Percentiles rank a stretch among this genome's conserved stretches.
These are phyloP conservation scores for Trichocladium antarcticum DNA, from an alignment of 495 filamentous ascomycete genomes.

Conservation along the genomic window DNA sequence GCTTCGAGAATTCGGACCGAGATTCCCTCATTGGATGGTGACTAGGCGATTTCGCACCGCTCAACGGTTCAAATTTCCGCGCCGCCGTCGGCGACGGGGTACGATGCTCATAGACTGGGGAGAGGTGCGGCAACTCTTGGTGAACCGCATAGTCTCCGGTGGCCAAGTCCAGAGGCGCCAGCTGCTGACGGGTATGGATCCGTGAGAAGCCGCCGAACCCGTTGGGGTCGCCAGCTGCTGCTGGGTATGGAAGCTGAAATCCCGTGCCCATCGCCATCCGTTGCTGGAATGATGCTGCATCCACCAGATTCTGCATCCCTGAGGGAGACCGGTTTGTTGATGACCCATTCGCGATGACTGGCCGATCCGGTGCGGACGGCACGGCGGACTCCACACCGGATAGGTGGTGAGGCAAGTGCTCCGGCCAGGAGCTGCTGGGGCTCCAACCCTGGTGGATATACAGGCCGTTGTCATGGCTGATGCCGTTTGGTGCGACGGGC, in stretches of 20 bases:
- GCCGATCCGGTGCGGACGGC: slow-evolving; percentile 28
- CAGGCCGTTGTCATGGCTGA: slow-evolving; percentile 31
- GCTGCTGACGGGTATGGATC: slow-evolving; percentile 26
- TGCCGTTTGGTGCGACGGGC: slow-evolving; percentile 16
- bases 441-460: slow-evolving; percentile 29
- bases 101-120: slow-evolving; percentile 45
- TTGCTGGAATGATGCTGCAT: slow-evolving; percentile 22
- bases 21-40: slow-evolving; percentile 4
- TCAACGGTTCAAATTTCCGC: slow-evolving; percentile 29
- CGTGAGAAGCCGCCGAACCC: slow-evolving; percentile 19
- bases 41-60: slow-evolving; percentile 2
- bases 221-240: slow-evolving; percentile 12
- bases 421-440: slow-evolving; percentile 12
- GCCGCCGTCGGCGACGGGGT: slow-evolving; percentile 40
- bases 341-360: slow-evolving; percentile 43
- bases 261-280: slow-evolving; percentile 20
- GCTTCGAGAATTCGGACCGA: slow-evolving; percentile 9
- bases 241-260: slow-evolving; percentile 15
- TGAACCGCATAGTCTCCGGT: slow-evolving; percentile 24
- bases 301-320: slow-evolving; percentile 6
- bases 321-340: slow-evolving; percentile 20
- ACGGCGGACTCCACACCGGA: slow-evolving; percentile 18
- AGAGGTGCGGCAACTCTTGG: slow-evolving; percentile 38
- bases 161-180: slow-evolving; percentile 40
- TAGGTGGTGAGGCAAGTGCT: slow-evolving; percentile 13